phyloP scores from a whole-genome alignment of 129 eudicot genomes.

The Heracleum sosnowskyi region DNA sequence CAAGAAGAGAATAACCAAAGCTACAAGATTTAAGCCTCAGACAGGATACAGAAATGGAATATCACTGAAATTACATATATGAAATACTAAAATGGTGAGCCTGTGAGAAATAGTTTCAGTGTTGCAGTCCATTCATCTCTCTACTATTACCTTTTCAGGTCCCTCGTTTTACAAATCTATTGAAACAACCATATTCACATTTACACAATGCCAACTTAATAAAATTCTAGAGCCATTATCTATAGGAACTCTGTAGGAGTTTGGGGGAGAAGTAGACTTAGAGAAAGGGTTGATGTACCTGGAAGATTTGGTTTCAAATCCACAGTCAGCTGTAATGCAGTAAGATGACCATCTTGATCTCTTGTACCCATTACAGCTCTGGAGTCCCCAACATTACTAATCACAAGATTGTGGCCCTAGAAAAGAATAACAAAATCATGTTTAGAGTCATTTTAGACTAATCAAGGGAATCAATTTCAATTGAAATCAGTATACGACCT shows the following conservation, averaged over 20 bases:
- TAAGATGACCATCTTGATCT: constrained; percentile 38
- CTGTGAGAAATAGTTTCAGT: neutral
- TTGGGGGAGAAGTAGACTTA: neutral
- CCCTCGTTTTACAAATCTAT: neutral
- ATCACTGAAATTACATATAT: neutral
- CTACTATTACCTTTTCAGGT: neutral
- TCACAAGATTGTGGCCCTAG: constrained; percentile 68
- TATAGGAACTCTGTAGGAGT: neutral
- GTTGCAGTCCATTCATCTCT: neutral
- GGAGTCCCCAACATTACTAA: constrained; percentile 78
- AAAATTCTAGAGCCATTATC: neutral
- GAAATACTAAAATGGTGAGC: neutral
- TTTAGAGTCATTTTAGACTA: neutral
- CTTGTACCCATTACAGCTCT: constrained; percentile 73
- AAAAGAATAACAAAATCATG: constrained; percentile 9
- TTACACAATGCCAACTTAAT: neutral
- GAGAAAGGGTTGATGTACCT: constrained; percentile 29
- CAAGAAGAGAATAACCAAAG: neutral
- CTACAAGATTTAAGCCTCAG: neutral
- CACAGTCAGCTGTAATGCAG: constrained; percentile 70
- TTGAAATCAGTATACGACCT: constrained; percentile 31
- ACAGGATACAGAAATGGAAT: neutral
- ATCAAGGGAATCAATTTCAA: neutral
- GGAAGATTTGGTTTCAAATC: constrained; percentile 83
- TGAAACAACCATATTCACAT: neutral